Evolutionary conservation across 495 filamentous ascomycete species (phyloP).

Genomic region (Aspergillus leporis): DNA sequence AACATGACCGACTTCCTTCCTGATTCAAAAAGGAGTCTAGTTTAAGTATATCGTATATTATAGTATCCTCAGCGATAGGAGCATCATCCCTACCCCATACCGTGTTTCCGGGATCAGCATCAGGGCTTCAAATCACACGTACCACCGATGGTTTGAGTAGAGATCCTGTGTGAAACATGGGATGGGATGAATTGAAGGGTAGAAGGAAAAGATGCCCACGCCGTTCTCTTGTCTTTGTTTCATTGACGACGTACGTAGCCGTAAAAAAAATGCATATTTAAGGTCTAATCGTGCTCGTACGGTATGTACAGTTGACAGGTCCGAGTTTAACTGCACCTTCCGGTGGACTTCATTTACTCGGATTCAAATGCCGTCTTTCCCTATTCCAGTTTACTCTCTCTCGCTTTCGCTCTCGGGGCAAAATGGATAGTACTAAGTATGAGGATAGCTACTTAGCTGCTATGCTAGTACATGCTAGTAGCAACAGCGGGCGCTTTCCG

Average conservation of each 20-base stretch:
- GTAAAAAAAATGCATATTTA: too few relatives aligned
- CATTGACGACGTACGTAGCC: too few relatives aligned
- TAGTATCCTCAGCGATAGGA: background rate
- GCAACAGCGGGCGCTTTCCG: background rate
- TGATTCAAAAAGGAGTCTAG: background rate
- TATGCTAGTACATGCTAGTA: background rate
- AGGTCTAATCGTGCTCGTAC: too few relatives aligned
- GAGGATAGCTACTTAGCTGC: background rate
- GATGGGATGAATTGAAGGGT: background rate
- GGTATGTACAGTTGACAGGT: background rate
- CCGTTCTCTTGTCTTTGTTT: background rate
- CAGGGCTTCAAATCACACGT: background rate
- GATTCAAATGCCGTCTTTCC: background rate
- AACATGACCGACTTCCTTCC: background rate
- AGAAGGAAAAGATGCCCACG: background rate
- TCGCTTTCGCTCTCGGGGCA: too few relatives aligned
- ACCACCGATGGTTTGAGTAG: background rate
- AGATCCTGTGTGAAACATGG: background rate
- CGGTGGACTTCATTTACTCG: background rate
- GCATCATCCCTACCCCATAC: constrained; percentile 4
- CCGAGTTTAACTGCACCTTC: background rate
- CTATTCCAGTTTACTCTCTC: background rate
- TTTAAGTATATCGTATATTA: background rate
- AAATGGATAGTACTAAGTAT: background rate
- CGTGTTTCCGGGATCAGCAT: background rate